Evolutionary conservation across 2,329 filamentous ascomycete species (phyloP), one percentile per base, ranked within the genome.

Genomic region (Fusarium sp.): DNA sequence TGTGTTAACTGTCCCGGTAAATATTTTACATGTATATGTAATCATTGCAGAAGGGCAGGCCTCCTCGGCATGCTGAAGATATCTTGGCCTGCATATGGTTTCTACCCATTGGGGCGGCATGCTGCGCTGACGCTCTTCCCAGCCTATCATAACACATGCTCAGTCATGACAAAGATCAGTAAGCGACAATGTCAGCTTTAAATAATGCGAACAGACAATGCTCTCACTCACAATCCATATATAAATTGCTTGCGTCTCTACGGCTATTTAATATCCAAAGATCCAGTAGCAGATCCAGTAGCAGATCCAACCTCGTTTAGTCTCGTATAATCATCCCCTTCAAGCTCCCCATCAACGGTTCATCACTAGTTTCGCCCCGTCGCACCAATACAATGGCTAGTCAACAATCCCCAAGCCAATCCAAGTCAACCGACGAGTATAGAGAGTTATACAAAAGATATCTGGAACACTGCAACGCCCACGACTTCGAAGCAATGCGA

Each of bases 381-480:
- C 10, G 19, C 18, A n/a, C 21, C 11, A 51, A 5, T 44, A 31
- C 27, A 35, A 66, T 66, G 63, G 4, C 45, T n/a, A 49, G 48
- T 12, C 21, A 56, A 27, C 18, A 39, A 5, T 0, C 44, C 1
- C 12, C 44, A 4, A 37, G 2, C 39, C 46, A 46, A 49, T 45
- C 45, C 9, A 49, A 48, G 7, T 35, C 21, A 12, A 19, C 2
- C 5, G 45, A 60, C 10, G 21, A 42, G 16, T 46, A 66, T 10
- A 29, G 55, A 18, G 19, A 39, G 10, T 35, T 66, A 4, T 66
- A 52, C 23, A n/a, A 52, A 21, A 39, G 11, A 37, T 66, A 66
- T 11, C 63, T 66, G 11, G 23, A 66, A 18, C 27, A 39, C 29
- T 66, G 63, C 52, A 66, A 66, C 39, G 61, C 63, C 2, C 63